Conservation (phyloP, 345 rosid species). For the Kernera saxatilis region DNA sequence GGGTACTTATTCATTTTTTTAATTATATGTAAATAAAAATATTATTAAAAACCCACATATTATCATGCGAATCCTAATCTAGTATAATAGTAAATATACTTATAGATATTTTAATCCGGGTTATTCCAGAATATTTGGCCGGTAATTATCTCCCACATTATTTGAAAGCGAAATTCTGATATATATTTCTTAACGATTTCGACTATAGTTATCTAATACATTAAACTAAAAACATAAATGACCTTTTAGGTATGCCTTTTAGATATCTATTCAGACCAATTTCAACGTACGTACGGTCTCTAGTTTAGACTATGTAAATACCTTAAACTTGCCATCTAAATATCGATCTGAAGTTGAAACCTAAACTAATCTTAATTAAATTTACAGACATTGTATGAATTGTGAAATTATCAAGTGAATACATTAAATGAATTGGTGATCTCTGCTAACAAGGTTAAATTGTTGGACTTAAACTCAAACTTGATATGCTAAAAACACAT, state of each 20-base stretch:
- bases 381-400: not conserved
- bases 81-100: conserved; percentile 6
- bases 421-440: not conserved
- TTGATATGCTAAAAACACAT: not conserved
- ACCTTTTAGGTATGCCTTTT: not conserved
- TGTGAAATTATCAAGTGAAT: not conserved
- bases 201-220: not conserved
- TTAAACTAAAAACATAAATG: not conserved
- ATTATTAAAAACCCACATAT: too few species aligned
- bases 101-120: conserved; percentile 1
- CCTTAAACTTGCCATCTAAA: not conserved
- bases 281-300: not conserved
- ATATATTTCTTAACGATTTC: not conserved
- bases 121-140: not conserved
- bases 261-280: not conserved
- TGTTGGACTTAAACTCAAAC: not conserved
- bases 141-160: not conserved
- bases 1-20: too few species aligned
- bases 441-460: not conserved
- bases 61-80: too few species aligned
- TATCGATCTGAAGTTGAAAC: not conserved
- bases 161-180: conserved; percentile 8
- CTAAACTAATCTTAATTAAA: not conserved
- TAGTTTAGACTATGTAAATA: not conserved
- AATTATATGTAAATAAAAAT: too few species aligned